A percentile compares a stretch with the other conserved stretches of the same genome.
phyloP scores from a whole-genome alignment of 2,329 filamentous ascomycete genomes.

The Diaporthe vaccinii region DNA sequence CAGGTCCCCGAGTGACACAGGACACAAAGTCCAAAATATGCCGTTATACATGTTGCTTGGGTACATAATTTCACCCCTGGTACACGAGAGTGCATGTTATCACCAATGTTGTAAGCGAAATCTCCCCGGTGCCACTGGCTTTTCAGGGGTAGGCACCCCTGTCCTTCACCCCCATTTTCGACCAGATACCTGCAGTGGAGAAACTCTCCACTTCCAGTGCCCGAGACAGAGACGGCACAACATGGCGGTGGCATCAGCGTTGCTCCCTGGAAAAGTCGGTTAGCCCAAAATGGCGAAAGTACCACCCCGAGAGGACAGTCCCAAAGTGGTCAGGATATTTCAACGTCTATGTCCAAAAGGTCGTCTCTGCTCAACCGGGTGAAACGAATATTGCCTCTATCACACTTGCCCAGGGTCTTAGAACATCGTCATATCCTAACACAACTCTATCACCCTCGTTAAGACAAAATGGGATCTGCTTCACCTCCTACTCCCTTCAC shows the following conservation, averaged over 20 bases:
- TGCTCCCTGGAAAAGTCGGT: background rate
- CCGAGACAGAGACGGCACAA: conserved; percentile 2
- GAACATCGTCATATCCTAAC: background rate
- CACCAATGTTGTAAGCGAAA: background rate
- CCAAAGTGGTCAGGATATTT: background rate
- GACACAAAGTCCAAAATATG: background rate
- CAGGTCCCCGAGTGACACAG: no score
- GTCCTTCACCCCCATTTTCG: conserved; percentile 32
- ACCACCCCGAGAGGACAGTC: background rate
- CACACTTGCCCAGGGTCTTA: background rate
- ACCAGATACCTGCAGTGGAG: conserved; percentile 17
- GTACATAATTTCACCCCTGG: background rate
- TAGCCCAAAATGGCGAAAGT: background rate
- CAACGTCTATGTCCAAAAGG: background rate
- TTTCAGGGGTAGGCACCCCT: background rate
- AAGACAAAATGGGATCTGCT: conserved; percentile 32
- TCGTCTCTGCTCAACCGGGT: background rate
- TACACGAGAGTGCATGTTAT: background rate
- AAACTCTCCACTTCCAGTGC: background rate
- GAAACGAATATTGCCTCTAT: background rate
- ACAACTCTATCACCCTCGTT: background rate
- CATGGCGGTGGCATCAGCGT: background rate
- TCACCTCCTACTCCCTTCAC: conserved; percentile 24
- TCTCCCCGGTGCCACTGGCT: background rate
- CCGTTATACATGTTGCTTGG: background rate